Base-by-base conservation (phyloP, 768 basidiomycete genomes). In the Kwoniella pini region DNA sequence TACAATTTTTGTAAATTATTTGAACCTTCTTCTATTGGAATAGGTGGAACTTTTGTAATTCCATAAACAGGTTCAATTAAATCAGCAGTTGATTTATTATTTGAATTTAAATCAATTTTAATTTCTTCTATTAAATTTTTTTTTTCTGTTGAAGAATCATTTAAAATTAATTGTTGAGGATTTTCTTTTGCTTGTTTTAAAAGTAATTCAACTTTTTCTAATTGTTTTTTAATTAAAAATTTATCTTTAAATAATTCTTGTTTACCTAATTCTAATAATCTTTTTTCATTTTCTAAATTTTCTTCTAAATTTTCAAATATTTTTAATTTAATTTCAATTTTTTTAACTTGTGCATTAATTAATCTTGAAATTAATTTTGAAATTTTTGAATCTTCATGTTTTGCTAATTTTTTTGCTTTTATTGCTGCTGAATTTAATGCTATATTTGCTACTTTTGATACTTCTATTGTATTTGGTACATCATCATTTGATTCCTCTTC, bases 271-370 rank as follows among this genome's bases (percentile, higher is more conserved):
- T 99, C 96, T 43, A 99, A 79, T 33, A 85, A 82, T 63, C 88
- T 84, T 57, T 92, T 84, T 79, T 99, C 96, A 53, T 91, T 88
- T 76, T 98, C 96, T 52, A 99, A 81, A 9, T 92, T 81, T 48
- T 89, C 88, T 76, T 99, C 96, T 58, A 99, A 94, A 77, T 91
- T 88, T 76, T 97, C 96, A 71, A 98, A 97, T 77, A 94, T 90
- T 1, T 85, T 80, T 86, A 93, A 90, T 83, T 99, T 98, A 54
- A 95, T 82, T 73, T 97, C 94, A 36, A 98, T 85, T 79, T 98
- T 98, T 30, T 74, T 77, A 26, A 80, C 48, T 84, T 90, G 69
- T 84, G 82, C 60, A 84, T 90, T 88, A 80, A 99, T 89, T 60
- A 99, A 83, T 36, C 86, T 71, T 0, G 79, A 84, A 2, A 91